These are phyloP conservation scores for Calophaca sinica DNA, from an alignment of 306 rosid species.

Conservation along the genomic window DNA sequence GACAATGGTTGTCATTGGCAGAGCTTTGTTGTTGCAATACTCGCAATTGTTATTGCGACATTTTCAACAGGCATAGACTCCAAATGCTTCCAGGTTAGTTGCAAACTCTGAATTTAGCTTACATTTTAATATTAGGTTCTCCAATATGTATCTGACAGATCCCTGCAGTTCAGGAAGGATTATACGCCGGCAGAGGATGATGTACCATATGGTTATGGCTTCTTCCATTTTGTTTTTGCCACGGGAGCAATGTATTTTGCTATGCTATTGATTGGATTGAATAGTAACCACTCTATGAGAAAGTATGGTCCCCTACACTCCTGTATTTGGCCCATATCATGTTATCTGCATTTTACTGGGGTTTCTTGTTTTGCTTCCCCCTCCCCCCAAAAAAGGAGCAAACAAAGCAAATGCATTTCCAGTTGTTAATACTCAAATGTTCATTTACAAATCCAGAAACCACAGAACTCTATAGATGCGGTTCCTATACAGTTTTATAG, in stretches of 20 bases:
- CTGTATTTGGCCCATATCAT: slow-evolving; percentile 28
- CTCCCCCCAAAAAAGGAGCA: background rate
- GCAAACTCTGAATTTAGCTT: slow-evolving; percentile 39
- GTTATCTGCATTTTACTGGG: slow-evolving; percentile 16
- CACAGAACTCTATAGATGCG: slow-evolving; percentile 10
- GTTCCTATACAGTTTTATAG: slow-evolving; percentile 23
- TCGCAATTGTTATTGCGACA: slow-evolving; percentile 88
- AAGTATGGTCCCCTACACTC: slow-evolving; percentile 56
- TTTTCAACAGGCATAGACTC: slow-evolving; percentile 98
- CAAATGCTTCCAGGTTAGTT: slow-evolving; percentile 87
- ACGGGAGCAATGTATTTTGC: slow-evolving; percentile 99
- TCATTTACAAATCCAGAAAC: slow-evolving; percentile 13
- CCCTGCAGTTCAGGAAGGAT: slow-evolving; percentile 77
- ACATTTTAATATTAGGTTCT: slow-evolving; percentile 25
- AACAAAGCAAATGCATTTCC: slow-evolving; percentile 39
- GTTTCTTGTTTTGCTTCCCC: slow-evolving; percentile 21
- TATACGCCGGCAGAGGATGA: slow-evolving; percentile 73
- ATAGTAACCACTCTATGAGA: slow-evolving; percentile 78
- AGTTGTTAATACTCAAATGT: background rate
- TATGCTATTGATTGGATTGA: slow-evolving; percentile 97
- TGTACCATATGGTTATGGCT: slow-evolving; percentile 97
- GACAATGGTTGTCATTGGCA: slow-evolving; percentile 54
- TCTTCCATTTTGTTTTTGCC: slow-evolving; percentile 98
- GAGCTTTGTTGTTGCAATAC: slow-evolving; percentile 91
- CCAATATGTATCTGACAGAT: slow-evolving; percentile 46